These are phyloP conservation scores for Pachysandra terminalis DNA, from an alignment of 164 flowering plant species.

Conservation along the genomic window DNA sequence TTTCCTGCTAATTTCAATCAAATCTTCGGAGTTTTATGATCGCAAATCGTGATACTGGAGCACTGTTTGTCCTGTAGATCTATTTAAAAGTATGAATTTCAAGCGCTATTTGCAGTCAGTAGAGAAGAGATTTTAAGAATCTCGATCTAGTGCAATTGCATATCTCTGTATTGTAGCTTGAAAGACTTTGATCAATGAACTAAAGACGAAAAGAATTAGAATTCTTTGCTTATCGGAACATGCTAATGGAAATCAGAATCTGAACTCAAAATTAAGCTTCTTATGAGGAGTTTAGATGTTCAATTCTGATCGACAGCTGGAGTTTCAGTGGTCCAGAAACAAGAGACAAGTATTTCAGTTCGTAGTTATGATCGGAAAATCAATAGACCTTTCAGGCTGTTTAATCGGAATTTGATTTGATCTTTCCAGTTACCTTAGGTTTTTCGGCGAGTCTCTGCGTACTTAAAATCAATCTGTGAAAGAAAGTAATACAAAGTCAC, in stretches of 20 bases:
- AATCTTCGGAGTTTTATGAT: not conserved
- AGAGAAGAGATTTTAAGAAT: too few species aligned
- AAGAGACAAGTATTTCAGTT: not conserved
- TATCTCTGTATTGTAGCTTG: not conserved
- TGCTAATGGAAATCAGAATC: not conserved
- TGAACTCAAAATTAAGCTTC: not conserved
- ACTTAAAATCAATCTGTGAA: not conserved
- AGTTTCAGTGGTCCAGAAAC: not conserved
- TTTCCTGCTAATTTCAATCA: too few species aligned
- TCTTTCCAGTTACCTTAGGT: too few species aligned
- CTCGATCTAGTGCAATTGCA: not conserved
- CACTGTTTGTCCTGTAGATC: not conserved
- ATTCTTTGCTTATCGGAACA: not conserved
- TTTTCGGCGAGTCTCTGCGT: too few species aligned
- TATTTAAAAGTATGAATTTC: not conserved
- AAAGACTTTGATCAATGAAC: not conserved
- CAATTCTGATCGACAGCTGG: too few species aligned
- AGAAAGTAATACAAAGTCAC: too few species aligned
- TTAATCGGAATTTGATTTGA: too few species aligned
- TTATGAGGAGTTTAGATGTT: not conserved
- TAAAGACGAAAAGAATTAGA: too few species aligned
- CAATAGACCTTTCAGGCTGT: too few species aligned
- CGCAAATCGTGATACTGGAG: not conserved
- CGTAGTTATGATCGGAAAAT: too few species aligned
- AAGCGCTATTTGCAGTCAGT: too few species aligned